Evolutionary conservation across 306 rosid species (phyloP).

Genomic region (Trichosanthes cucumerina): DNA sequence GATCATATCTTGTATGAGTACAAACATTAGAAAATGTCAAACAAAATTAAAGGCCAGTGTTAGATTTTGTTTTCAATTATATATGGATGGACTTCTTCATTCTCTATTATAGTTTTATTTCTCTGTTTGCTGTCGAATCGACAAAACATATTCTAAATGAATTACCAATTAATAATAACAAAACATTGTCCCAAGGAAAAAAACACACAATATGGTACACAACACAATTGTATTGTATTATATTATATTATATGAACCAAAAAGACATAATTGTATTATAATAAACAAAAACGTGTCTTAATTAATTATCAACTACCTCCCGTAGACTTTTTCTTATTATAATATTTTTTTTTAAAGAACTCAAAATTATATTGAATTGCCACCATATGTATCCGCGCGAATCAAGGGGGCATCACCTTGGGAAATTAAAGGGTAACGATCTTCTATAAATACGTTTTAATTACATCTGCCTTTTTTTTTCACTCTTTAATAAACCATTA

Average conservation of each 20-base stretch:
- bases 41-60: background rate
- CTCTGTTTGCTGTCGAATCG: background rate
- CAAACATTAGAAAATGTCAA: background rate
- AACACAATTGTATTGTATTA: background rate
- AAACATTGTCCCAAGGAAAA: background rate
- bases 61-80: background rate
- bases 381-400: background rate
- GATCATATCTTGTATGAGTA: background rate
- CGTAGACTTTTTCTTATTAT: background rate
- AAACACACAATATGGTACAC: background rate
- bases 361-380: background rate
- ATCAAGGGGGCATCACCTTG: constrained; percentile 10
- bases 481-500: background rate
- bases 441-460: background rate
- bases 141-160: background rate
- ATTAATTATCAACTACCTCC: constrained; percentile 3
- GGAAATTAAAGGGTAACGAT: constrained; percentile 7
- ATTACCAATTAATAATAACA: background rate
- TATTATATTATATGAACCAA: background rate
- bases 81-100: background rate
- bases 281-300: background rate
- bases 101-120: background rate
- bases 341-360: background rate
- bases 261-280: background rate
- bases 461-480: background rate